Percentiles rank a stretch among this genome's conserved stretches.
Evolutionary conservation across 768 basidiomycete species (phyloP).

Genomic region (Collybia sordida): DNA sequence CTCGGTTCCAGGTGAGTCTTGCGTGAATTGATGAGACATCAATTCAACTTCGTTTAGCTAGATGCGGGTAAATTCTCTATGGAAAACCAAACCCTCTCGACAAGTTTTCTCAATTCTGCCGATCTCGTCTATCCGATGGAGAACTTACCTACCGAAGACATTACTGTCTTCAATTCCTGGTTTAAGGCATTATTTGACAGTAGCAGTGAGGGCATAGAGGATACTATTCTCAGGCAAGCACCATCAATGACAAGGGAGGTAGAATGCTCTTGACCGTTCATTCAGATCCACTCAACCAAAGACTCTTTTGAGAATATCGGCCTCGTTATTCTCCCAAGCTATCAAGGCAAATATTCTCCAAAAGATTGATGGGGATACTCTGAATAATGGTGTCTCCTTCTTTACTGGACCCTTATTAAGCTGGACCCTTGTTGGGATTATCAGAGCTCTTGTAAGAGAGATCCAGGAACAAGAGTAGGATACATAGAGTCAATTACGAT

Average conservation of each 20-base stretch:
- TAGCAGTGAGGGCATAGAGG: constrained; percentile 80
- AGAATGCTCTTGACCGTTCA: not conserved
- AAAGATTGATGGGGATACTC: constrained; percentile 64
- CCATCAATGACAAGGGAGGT: not conserved
- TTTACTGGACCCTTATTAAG: constrained; percentile 71
- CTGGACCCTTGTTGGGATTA: constrained; percentile 79
- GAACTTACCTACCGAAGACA: constrained; percentile 42
- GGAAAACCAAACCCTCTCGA: constrained; percentile 44
- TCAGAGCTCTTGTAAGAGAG: constrained; percentile 62
- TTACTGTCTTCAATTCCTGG: constrained; percentile 55
- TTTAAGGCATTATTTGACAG: constrained; percentile 78
- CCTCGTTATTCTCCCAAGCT: constrained; percentile 66
- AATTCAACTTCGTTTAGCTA: constrained; percentile 39
- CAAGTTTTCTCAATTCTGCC: constrained; percentile 51
- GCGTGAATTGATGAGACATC: not conserved
- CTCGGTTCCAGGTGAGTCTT: constrained; percentile 59
- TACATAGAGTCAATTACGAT: not conserved
- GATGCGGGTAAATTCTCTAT: constrained; percentile 44
- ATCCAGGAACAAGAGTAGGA: constrained; percentile 55
- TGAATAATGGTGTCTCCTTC: constrained; percentile 77
- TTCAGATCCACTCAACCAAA: constrained; percentile 69
- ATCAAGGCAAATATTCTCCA: constrained; percentile 44
- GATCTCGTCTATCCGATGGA: constrained; percentile 40
- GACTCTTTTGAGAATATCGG: constrained; percentile 63
- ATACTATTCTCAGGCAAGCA: constrained; percentile 63